Percentiles rank a stretch among this genome's conserved stretches.
These are phyloP conservation scores for Leccinum subatratum DNA, from an alignment of 1,284 basidiomycete species.

Conservation along the genomic window DNA sequence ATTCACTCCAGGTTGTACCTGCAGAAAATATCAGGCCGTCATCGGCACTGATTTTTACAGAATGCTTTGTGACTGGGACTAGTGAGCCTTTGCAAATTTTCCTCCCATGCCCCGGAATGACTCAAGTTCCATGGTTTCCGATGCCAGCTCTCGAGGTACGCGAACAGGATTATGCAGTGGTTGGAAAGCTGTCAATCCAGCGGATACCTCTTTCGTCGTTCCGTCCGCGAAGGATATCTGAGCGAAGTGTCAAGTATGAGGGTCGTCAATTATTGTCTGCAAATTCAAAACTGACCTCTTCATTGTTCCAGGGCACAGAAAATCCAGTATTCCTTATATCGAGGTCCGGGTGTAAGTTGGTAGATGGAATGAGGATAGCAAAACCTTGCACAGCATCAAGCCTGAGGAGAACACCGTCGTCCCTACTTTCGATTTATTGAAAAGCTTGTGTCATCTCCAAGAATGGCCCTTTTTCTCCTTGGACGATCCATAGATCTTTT, in stretches of 20 bases:
- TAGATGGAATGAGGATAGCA: not conserved
- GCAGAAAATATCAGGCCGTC: constrained; percentile 3
- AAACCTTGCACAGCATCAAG: not conserved
- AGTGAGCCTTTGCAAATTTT: too few relatives aligned
- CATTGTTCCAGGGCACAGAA: not conserved
- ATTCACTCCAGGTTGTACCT: not conserved
- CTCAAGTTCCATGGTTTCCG: not conserved
- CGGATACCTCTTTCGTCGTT: not conserved
- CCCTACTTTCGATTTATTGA: not conserved
- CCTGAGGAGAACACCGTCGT: not conserved
- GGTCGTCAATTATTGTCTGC: not conserved
- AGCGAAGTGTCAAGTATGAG: not conserved
- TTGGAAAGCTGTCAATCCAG: not conserved
- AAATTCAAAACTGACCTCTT: not conserved
- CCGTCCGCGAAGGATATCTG: not conserved
- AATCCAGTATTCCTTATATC: not conserved
- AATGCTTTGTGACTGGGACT: constrained; percentile 4
- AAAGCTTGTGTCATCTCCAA: not conserved
- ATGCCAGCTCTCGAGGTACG: not conserved
- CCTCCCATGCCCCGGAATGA: too few relatives aligned
- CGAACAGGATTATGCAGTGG: not conserved
- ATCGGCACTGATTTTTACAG: constrained; percentile 3
- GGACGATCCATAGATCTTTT: not conserved
- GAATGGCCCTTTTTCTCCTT: not conserved
- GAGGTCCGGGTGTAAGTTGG: not conserved